Evolutionary conservation across 2,329 filamentous ascomycete species (phyloP).

Genomic region (Aspergillus alliaceus): DNA sequence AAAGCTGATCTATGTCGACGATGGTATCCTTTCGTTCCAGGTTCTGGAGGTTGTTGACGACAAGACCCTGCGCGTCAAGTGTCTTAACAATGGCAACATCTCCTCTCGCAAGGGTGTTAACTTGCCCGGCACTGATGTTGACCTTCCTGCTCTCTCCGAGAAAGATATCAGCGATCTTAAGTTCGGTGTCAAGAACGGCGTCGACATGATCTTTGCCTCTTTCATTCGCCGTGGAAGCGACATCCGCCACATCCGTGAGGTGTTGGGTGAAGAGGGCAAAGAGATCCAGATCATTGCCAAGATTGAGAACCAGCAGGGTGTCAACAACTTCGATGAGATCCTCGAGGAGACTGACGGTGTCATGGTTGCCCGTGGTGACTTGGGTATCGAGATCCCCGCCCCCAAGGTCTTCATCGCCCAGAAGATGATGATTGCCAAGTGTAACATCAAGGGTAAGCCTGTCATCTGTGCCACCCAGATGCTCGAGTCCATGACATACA

Average conservation of each 20-base stretch:
- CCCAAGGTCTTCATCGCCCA: conserved; percentile 98
- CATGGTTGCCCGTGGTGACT: conserved; percentile 98
- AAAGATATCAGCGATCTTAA: conserved; percentile 94
- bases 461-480: conserved; percentile 99
- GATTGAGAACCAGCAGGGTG: conserved; percentile 99
- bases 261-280: conserved; percentile 87
- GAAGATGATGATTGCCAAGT: conserved; percentile 99
- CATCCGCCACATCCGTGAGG: conserved; percentile 86
- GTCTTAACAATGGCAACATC: conserved; percentile 97
- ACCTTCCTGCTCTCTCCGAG: conserved; percentile 93
- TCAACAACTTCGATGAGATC: conserved; percentile 99
- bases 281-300: conserved; percentile 99
- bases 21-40: conserved; percentile 95
- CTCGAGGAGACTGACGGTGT: conserved; percentile 95
- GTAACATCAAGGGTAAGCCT: conserved; percentile 98
- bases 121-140: conserved; percentile 96
- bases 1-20: conserved; percentile 96
- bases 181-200: conserved; percentile 97
- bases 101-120: conserved; percentile 99
- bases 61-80: conserved; percentile 80
- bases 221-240: conserved; percentile 96
- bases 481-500: conserved; percentile 99
- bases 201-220: conserved; percentile 98
- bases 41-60: conserved; percentile 85
- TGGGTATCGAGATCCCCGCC: conserved; percentile 97